Conservation (phyloP, 1,284 basidiomycete species). For the Stereum hirsutum region DNA sequence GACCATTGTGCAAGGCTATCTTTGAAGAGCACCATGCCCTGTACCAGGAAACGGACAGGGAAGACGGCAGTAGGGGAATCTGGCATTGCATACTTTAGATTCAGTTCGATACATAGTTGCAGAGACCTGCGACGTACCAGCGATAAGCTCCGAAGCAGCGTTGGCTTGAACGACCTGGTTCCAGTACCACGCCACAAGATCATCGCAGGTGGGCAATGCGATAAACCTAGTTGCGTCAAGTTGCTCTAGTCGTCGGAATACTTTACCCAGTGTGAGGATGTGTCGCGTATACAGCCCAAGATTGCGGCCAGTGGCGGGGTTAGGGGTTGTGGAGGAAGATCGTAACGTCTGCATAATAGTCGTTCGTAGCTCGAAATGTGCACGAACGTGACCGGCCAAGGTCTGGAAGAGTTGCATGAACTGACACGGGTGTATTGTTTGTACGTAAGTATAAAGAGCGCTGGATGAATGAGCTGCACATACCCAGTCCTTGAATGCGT, state of each 20-base stretch:
- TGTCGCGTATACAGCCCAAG: constrained; percentile 56
- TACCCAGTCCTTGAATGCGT: constrained; percentile 42
- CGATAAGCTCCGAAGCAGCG: constrained; percentile 39
- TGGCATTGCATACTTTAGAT: constrained; percentile 14
- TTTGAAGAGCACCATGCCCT: constrained; percentile 84
- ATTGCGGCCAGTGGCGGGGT: constrained; percentile 26
- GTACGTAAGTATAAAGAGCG: background rate
- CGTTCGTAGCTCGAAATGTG: constrained; percentile 41
- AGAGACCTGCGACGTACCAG: constrained; percentile 33
- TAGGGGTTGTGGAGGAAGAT: constrained; percentile 11
- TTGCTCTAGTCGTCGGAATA: constrained; percentile 66
- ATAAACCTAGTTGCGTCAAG: constrained; percentile 51
- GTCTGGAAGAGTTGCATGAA: constrained; percentile 49
- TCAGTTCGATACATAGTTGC: background rate
- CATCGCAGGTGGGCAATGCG: constrained; percentile 49
- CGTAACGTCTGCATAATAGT: constrained; percentile 26
- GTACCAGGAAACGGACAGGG: constrained; percentile 75
- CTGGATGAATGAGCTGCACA: constrained; percentile 12
- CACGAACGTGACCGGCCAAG: constrained; percentile 44
- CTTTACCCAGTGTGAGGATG: constrained; percentile 63
- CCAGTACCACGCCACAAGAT: constrained; percentile 72
- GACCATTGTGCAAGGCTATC: constrained; percentile 74
- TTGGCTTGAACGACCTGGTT: constrained; percentile 60
- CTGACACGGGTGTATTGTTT: constrained; percentile 25
- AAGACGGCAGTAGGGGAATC: constrained; percentile 46